A percentile compares a stretch with the other conserved stretches of the same genome.
phyloP scores from a whole-genome alignment of 108 stramenopile species.

The Pinguiococcus pyrenoidosus region DNA sequence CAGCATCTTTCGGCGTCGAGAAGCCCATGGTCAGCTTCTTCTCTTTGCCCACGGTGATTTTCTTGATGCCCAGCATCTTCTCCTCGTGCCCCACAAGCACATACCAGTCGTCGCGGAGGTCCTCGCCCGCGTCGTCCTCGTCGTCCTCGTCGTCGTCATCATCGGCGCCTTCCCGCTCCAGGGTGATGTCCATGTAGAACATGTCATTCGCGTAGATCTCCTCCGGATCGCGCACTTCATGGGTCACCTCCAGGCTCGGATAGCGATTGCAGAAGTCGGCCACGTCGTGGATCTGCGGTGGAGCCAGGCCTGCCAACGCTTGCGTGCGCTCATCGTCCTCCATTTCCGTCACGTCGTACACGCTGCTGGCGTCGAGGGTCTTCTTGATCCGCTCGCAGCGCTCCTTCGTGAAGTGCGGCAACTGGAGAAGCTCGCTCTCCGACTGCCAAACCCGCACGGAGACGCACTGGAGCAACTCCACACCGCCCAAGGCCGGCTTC shows the following conservation, averaged over 20 bases:
- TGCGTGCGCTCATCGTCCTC: slow-evolving; percentile 65
- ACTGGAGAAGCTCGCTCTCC: slow-evolving; percentile 67
- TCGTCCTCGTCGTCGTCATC: slow-evolving; percentile 58
- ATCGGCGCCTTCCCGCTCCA: slow-evolving; percentile 71
- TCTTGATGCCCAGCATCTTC: slow-evolving; percentile 79
- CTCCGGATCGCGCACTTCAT: slow-evolving; percentile 62
- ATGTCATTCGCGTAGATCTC: slow-evolving; percentile 66
- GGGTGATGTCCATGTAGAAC: slow-evolving; percentile 60
- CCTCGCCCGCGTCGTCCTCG: background rate
- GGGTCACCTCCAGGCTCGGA: slow-evolving; percentile 83
- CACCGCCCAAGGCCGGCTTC: slow-evolving; percentile 88
- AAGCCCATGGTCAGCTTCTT: slow-evolving; percentile 53
- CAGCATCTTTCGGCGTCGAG: slow-evolving; percentile 81
- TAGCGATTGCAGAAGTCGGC: slow-evolving; percentile 95
- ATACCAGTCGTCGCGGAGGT: slow-evolving; percentile 92
- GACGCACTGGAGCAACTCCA: slow-evolving; percentile 97
- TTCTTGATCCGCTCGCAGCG: slow-evolving; percentile 3
- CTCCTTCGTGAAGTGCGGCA: slow-evolving; percentile 90
- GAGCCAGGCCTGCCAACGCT: background rate
- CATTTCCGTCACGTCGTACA: slow-evolving; percentile 74
- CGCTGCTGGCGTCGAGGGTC: background rate
- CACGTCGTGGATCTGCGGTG: slow-evolving; percentile 73
- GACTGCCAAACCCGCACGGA: slow-evolving; percentile 92
- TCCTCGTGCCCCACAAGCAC: slow-evolving; percentile 76
- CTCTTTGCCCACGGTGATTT: slow-evolving; percentile 47